A percentile compares a stretch with the other conserved stretches of the same genome.
Evolutionary conservation across 176 grass and related monocot species (phyloP).

Genomic region (Oryza meyeriana): DNA sequence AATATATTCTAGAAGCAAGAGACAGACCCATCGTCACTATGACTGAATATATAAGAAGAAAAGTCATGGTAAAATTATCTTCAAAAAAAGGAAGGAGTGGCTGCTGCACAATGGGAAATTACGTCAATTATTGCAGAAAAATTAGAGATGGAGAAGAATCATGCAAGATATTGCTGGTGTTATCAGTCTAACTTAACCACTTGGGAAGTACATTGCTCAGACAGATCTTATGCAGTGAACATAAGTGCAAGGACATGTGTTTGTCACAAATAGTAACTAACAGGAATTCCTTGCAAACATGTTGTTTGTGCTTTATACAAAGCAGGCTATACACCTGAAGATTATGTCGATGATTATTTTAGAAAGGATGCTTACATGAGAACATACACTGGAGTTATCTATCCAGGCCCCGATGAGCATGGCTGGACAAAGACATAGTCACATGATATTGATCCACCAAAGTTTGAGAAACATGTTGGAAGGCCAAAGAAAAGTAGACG

Average conservation of each 20-base stretch:
- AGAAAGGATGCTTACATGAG: background rate
- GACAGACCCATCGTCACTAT: background rate
- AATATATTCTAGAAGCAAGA: background rate
- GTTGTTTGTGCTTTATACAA: background rate
- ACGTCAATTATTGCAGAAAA: background rate
- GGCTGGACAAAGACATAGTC: background rate
- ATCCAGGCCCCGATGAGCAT: background rate
- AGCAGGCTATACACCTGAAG: background rate
- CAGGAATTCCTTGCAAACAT: slow-evolving; percentile 10
- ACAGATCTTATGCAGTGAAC: background rate
- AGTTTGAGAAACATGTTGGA: background rate
- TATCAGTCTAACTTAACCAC: background rate
- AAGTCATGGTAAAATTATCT: background rate
- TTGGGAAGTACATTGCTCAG: background rate
- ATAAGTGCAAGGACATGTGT: background rate
- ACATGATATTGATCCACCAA: background rate
- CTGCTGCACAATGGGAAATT: background rate
- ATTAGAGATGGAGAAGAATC: background rate
- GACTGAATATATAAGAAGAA: background rate
- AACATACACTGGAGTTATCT: background rate
- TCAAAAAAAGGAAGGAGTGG: background rate
- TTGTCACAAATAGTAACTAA: background rate
- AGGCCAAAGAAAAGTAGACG: background rate
- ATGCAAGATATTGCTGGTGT: background rate
- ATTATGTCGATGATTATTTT: background rate